A percentile compares a stretch with the other conserved stretches of the same genome.
Conservation (phyloP, 805 yeast genomes). For the Nakazawaea holstii region DNA sequence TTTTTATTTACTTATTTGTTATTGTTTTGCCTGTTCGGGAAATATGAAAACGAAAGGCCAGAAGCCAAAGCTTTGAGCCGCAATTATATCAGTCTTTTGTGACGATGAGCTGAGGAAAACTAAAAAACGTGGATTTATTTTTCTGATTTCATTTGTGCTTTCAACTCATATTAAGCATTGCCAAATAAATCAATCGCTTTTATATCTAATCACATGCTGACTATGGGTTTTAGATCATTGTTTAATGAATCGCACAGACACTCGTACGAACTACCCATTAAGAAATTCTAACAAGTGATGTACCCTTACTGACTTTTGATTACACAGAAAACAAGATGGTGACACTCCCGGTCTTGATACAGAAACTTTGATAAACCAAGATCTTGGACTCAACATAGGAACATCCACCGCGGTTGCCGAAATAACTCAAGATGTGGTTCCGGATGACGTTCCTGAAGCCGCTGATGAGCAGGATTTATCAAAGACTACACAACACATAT, state of each 20-base stretch:
- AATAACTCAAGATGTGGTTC: not conserved
- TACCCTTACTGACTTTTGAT: not conserved
- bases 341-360: not conserved
- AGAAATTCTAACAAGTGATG: no score
- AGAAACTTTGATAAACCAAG: not conserved
- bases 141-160: no score
- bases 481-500: constrained; percentile 17
- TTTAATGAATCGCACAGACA: not conserved
- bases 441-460: not conserved
- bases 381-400: not conserved
- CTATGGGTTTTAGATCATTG: not conserved
- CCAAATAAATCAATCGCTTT: no score
- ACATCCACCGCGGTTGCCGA: not conserved
- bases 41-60: not conserved
- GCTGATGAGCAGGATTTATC: not conserved
- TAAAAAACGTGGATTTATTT: no score
- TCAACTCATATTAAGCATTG: no score
- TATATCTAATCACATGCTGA: not conserved
- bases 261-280: not conserved
- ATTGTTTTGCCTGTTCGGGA: not conserved
- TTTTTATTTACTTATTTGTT: not conserved
- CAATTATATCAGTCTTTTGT: not conserved
- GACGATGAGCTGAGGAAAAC: not conserved
- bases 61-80: not conserved
- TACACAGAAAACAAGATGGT: not conserved